Evolutionary conservation across 305 asterid species (phyloP), one percentile per base, ranked within the genome.

Genomic region (Salvia sclarea): DNA sequence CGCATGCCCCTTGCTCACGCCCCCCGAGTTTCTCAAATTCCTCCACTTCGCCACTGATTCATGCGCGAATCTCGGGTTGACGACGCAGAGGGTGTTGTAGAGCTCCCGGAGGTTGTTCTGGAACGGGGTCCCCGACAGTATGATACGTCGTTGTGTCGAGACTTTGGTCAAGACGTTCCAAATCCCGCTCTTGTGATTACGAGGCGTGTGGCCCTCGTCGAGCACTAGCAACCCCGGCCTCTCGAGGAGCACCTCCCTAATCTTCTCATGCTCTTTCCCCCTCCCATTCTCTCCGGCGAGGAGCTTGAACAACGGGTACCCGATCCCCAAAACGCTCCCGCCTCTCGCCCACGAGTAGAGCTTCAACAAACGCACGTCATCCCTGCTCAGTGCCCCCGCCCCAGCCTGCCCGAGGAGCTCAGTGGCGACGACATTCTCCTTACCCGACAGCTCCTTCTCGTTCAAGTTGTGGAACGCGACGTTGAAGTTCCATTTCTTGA

Each of bases 161-260:
- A 86, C 83, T 45, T 81, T 75, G 12, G 65, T 68, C 72, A 91
- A 71, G 1, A 81, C 86, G 45, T 83, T 83, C 87, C 88, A 89
- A 14, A 87, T 37, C 14, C 13, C 63, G 8, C 90, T 87, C 17
- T 43, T 33, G 1, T 79, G 73, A 17, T 85, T 91, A 4, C 98
- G 80, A 0, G 98, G 92, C 0, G 90, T 84, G 41, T 91, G 98
- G 65, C 95, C 95, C 79, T 89, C 94, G 22, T 91, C 98, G 5
- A 89, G 91, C 67, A 87, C 88, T 38, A 91, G 28, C 9, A 89
- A 62, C 0, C 81, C 84, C 0, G 98, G 85, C 16, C 28, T 24
- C 21, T 84, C 76, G 9, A 79, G 83, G 5, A 91, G 87, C 17
- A 69, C 53, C 37, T 81, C 70, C 78, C 74, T 70, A 6, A 84